phyloP scores from a whole-genome alignment of 192 early-diverging fungal species.

The Mortierella claussenii region DNA sequence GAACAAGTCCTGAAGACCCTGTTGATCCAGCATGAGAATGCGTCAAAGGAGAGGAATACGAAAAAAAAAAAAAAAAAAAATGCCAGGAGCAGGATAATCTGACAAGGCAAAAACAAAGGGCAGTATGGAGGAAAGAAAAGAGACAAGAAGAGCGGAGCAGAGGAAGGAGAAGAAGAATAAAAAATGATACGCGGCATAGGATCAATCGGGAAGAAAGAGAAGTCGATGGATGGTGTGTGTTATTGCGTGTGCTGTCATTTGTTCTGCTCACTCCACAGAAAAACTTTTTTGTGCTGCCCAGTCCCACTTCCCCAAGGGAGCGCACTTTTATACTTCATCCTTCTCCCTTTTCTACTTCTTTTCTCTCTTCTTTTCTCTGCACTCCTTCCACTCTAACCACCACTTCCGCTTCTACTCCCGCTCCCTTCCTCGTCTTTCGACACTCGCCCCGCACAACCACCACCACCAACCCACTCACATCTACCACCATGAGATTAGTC shows the following conservation, averaged over 20 bases:
- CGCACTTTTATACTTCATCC: constrained; percentile 21
- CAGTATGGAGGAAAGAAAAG: background rate
- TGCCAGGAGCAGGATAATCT: background rate
- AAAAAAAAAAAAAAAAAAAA: background rate
- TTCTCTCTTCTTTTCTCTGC: constrained; percentile 4
- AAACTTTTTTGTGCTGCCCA: background rate
- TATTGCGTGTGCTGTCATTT: no score
- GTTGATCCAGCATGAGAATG: background rate
- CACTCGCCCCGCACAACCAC: background rate
- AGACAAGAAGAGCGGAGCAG: background rate
- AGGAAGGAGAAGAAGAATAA: constrained; percentile 3
- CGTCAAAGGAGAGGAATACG: no score
- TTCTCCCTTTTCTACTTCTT: constrained; percentile 10
- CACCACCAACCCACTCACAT: constrained; percentile 1
- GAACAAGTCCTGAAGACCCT: background rate
- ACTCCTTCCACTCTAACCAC: background rate
- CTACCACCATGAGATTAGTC: constrained; percentile 72
- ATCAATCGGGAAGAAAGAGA: background rate
- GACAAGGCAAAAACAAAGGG: background rate
- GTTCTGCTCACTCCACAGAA: constrained; percentile 1
- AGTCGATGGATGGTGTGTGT: background rate
- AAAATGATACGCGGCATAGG: background rate
- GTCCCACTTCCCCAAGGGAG: background rate
- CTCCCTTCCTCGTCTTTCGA: background rate
- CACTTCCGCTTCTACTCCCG: background rate